Evolutionary conservation across 805 yeast genomes (phyloP).

Genomic region (Danielozyma ontarioensis): DNA sequence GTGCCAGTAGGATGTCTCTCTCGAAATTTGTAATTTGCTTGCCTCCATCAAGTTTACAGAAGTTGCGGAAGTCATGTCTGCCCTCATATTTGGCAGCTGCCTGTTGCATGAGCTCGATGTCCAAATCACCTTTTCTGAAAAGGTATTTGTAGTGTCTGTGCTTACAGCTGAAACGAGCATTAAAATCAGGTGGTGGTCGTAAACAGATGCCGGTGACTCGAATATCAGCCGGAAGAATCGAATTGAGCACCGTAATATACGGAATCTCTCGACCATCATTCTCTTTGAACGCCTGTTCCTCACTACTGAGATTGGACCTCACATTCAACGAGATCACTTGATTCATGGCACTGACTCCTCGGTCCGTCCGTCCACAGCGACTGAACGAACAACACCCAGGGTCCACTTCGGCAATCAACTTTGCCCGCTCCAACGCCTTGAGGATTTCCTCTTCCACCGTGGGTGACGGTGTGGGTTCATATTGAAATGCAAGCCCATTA

Average conservation of each 20-base stretch:
- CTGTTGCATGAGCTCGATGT: conserved; percentile 59
- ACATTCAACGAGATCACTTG: conserved; percentile 83
- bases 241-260: conserved; percentile 70
- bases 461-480: conserved; percentile 69
- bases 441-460: conserved; percentile 80
- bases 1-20: conserved; percentile 55
- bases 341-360: conserved; percentile 95
- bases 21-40: conserved; percentile 80
- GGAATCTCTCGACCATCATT: conserved; percentile 70
- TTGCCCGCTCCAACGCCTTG: conserved; percentile 64
- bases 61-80: conserved; percentile 86
- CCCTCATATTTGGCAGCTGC: conserved; percentile 68
- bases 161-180: conserved; percentile 90
- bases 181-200: conserved; percentile 77
- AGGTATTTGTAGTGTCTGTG: conserved; percentile 82
- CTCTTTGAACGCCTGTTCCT: conserved; percentile 52
- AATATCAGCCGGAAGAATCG: conserved; percentile 75
- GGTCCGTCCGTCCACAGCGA: conserved; percentile 92
- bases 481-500: conserved; percentile 83
- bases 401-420: conserved; percentile 54
- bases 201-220: conserved; percentile 76
- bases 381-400: conserved; percentile 69
- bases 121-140: conserved; percentile 54
- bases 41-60: conserved; percentile 90
- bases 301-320: conserved; percentile 59